These are phyloP conservation scores for Plasmodium ovale DNA, from an alignment of 169 alveolate genomes.

Conservation along the genomic window DNA sequence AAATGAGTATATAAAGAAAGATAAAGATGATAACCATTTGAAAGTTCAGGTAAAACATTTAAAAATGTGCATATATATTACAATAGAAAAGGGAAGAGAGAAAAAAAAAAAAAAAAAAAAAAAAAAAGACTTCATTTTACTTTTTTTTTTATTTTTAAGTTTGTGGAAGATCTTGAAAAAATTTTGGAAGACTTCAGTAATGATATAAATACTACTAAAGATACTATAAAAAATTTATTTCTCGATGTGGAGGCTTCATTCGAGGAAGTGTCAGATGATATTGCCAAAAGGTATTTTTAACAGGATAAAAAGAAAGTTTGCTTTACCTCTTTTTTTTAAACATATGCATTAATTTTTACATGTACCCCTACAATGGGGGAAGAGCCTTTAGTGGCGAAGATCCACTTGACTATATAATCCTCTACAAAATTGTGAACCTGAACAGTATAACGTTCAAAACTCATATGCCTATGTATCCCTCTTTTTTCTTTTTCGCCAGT, in stretches of 20 bases:
- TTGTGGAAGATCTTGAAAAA: conserved; percentile 34
- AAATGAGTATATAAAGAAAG: conserved; percentile 21
- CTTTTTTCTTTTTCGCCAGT: conserved; percentile 10
- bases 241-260: conserved; percentile 56
- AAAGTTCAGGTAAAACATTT: conserved; percentile 22
- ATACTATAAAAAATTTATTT: conserved; percentile 12
- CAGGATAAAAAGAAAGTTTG: neutral
- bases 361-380: neutral
- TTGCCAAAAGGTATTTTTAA: conserved; percentile 22
- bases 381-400: neutral
- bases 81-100: neutral
- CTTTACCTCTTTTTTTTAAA: neutral
- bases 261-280: conserved; percentile 50
- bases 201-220: conserved; percentile 43
- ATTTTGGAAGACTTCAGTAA: conserved; percentile 32
- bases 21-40: neutral
- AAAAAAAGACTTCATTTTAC: neutral
- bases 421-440: too few relatives aligned
- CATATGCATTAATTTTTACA: neutral
- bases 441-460: neutral
- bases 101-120: neutral
- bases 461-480: neutral
- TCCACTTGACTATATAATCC: too few relatives aligned
- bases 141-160: conserved; percentile 12
- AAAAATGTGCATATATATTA: neutral